A percentile compares a stretch with the other conserved stretches of the same genome.
Evolutionary conservation across 805 yeast species (phyloP).

Genomic region (Maudiozyma barnettii): DNA sequence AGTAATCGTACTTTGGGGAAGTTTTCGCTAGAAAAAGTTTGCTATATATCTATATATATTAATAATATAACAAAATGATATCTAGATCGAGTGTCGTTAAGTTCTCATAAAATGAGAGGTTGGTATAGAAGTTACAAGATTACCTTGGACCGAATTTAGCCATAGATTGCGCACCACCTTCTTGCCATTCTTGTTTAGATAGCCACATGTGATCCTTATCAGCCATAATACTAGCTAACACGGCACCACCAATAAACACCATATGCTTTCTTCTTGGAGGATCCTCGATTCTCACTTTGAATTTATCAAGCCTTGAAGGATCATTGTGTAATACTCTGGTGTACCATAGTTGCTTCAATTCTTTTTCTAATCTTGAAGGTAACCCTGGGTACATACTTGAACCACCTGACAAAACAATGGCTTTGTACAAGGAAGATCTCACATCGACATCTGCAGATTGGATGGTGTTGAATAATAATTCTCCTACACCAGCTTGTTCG

Average conservation of each 20-base stretch:
- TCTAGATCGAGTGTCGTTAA: background rate
- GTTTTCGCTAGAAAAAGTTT: too few relatives aligned
- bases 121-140: slow-evolving; percentile 2
- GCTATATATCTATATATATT: too few relatives aligned
- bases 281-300: slow-evolving; percentile 94
- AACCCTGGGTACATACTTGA: slow-evolving; percentile 98
- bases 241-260: slow-evolving; percentile 99
- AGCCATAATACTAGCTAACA: slow-evolving; percentile 94
- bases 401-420: slow-evolving; percentile 94
- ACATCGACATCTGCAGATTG: slow-evolving; percentile 94
- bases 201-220: slow-evolving; percentile 99
- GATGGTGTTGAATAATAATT: slow-evolving; percentile 79
- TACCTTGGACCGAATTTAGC: slow-evolving; percentile 87
- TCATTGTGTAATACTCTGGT: slow-evolving; percentile 81
- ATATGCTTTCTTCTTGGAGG: slow-evolving; percentile 98
- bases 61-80: too few relatives aligned
- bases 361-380: slow-evolving; percentile 91
- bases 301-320: slow-evolving; percentile 75
- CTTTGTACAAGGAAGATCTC: slow-evolving; percentile 77
- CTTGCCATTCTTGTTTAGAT: slow-evolving; percentile 93
- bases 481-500: slow-evolving; percentile 96
- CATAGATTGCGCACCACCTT: slow-evolving; percentile 81
- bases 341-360: slow-evolving; percentile 92
- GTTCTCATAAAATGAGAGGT: background rate
- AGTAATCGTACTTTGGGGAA: too few relatives aligned